Base-by-base conservation (phyloP, 805 yeast species). In the Suhomyces emberorum region DNA sequence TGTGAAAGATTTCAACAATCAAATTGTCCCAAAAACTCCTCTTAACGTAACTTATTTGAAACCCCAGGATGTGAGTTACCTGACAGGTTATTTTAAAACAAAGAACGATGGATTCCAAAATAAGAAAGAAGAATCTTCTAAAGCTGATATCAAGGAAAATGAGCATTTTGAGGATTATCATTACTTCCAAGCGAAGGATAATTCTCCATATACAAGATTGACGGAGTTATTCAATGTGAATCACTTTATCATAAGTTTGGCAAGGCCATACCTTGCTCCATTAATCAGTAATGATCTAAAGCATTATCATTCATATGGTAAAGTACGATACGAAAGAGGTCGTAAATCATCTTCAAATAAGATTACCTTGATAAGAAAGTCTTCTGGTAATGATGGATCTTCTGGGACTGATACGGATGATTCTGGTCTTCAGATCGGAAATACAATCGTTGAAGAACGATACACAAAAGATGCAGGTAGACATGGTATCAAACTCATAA, bases 211-310 rank as follows among this genome's bases (percentile, higher is more conserved):
- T 54, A 84, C 93, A 1, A 69, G 96, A 37, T 71, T 91, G 32
- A 83, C 96, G 0, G 98, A 93, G 57, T 70, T 91, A 40, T 93
- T 91, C 67, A 93, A 93, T 51, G 98, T 93, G 16, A 93, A 93
- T 59, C 95, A 89, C 59, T 91, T 88, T 53, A 72, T 93, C 20
- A 89, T 89, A 1, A 86, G 96, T 15, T 69, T 91, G 46, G 96
- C 98, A 7, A 73, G 97, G 43, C 97, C 98, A 0, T 93, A 91
- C 52, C 66, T 91, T 48, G 96, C 96, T 0, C 97, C 98, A 1
- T 66, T 91, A 38, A 74, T 93, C 28, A 79, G 85, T 24, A 83
- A 85, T 46, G 96, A 88, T 53, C 70, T 87, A 51, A 83, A 82
- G 52, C 93, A 88, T 54, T 76, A 74, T 42, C 75, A 71, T 37